phyloP scores from a whole-genome alignment of 257 asterid species.

The Rubia yunnanensis region DNA sequence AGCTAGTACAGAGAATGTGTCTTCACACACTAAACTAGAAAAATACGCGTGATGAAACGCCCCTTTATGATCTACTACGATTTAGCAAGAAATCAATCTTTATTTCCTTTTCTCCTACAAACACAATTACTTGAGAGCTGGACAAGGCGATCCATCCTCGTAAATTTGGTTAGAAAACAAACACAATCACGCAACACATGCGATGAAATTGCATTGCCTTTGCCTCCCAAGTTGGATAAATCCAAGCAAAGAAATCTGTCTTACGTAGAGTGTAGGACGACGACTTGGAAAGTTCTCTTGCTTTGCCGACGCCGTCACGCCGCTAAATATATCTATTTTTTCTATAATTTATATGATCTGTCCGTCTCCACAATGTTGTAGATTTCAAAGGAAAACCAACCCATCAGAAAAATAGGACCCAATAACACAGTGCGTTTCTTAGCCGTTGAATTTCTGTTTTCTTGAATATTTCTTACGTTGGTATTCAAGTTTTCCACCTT shows the following conservation, averaged over 20 bases:
- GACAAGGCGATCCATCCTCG: neutral
- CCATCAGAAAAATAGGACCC: neutral
- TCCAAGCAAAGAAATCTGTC: neutral
- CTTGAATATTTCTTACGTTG: neutral
- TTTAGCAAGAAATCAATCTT: no score
- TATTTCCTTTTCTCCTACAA: neutral
- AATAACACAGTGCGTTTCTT: neutral
- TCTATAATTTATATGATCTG: neutral
- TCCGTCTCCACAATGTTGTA: neutral
- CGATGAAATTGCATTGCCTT: neutral
- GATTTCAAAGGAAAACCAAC: neutral
- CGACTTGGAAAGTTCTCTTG: neutral
- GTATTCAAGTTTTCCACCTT: neutral
- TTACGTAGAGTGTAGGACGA: neutral
- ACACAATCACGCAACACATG: neutral
- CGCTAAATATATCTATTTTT: neutral
- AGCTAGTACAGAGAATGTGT: neutral
- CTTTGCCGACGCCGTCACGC: conserved; percentile 1
- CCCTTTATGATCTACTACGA: neutral
- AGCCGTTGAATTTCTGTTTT: conserved; percentile 10
- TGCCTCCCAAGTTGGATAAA: neutral
- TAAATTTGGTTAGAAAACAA: neutral
- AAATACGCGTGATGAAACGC: neutral
- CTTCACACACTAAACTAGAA: neutral
- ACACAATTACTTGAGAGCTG: neutral